Base-by-base conservation (phyloP, 176 grass and related monocot species). In the Olyra latifolia region DNA sequence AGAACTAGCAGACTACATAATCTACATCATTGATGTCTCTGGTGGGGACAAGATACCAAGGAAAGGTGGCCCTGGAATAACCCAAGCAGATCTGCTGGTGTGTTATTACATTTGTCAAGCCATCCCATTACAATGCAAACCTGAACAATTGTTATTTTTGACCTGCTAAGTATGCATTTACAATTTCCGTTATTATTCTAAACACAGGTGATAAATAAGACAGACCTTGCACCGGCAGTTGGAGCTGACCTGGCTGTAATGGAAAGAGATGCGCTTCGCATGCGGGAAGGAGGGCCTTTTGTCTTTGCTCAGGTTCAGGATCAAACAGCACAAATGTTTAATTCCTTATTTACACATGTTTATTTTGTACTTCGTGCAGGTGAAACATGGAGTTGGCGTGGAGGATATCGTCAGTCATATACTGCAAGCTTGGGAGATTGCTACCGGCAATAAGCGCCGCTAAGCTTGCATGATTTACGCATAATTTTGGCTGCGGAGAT, bases 1-100 rank as follows among this genome's bases (percentile, higher is more conserved):
- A 78, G 96, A 99, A 87, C 87, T 95, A 82, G 96, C 90, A 20
- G 96, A 95, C 75, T 93, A 99, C 53, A 95, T 99, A 89, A 99
- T 99, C 80, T 99, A 99, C 73, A 95, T 99, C 58, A 99, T 99
- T 7, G 96, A 99, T 41, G 96, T 99, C 74, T 95, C 96, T 80
- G 96, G 81, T 54, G 96, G 92, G 57, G 96, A 98, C 75, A 99
- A 99, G 79, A 99, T 99, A 80, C 96, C 96, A 71, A 93, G 96
- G 72, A 99, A 95, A 83, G 92, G 96, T 2, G 96, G 96, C 13
- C 96, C 92, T 50, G 96, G 96, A 9, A 99, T 99, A 87, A 99
- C 96, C 27, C 96, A 99, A 42, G 92, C 96, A 68, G 90, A 95
- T 80, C 96, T 99, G 17, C 71, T 95, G 88, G 96, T 99, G 3